These are phyloP conservation scores for Lachancea fermentati DNA, from an alignment of 805 yeast species.

Conservation along the genomic window DNA sequence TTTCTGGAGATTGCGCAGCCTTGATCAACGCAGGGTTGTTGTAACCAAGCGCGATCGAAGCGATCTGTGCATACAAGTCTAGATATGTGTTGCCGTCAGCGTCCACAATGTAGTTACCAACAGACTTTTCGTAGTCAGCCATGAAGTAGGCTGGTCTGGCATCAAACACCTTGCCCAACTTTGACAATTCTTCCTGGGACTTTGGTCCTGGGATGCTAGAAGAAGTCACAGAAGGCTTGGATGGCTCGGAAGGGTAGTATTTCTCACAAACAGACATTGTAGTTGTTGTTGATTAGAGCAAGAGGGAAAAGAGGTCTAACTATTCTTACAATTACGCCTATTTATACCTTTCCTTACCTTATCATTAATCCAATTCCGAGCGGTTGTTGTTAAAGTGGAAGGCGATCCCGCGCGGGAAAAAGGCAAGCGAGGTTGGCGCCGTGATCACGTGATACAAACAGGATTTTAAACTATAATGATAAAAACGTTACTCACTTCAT, in stretches of 20 bases:
- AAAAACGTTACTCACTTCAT: conserved; percentile 5
- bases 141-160: conserved; percentile 58
- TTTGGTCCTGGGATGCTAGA: conserved; percentile 71
- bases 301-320: not conserved
- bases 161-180: conserved; percentile 54
- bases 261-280: conserved; percentile 41
- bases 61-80: conserved; percentile 68
- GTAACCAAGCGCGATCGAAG: conserved; percentile 67
- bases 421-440: not conserved
- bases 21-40: conserved; percentile 59
- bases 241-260: conserved; percentile 79
- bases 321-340: not conserved
- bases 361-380: not conserved
- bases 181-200: conserved; percentile 44
- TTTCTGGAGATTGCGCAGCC: conserved; percentile 53
- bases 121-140: conserved; percentile 57
- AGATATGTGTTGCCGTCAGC: conserved; percentile 57
- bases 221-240: conserved; percentile 57
- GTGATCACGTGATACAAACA: not conserved
- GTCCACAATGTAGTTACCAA: conserved; percentile 61
- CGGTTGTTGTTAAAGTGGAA: not conserved
- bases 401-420: conserved; percentile 1
- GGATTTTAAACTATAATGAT: not conserved
- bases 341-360: not conserved
- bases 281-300: not conserved